Evolutionary conservation across 2,329 filamentous ascomycete species (phyloP).

Genomic region (Hansfordia pulvinata): DNA sequence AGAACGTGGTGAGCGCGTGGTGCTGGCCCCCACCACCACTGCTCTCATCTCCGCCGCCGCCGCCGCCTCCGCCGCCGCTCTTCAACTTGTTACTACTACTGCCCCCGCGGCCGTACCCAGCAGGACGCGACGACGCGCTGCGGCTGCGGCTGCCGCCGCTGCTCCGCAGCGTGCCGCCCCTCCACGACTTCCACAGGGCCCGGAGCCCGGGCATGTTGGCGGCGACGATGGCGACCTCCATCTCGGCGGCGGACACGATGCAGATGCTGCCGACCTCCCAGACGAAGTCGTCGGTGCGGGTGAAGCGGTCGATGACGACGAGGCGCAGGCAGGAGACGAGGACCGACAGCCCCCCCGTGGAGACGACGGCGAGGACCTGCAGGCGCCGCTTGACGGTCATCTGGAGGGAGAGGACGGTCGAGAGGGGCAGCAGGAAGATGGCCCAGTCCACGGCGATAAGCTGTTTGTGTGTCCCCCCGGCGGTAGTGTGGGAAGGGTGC

Average conservation of each 20-base stretch:
- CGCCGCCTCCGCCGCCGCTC: too few relatives aligned
- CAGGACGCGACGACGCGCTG: too few relatives aligned
- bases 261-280: slow-evolving; percentile 17
- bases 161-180: too few relatives aligned
- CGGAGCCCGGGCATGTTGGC: slow-evolving; percentile 18
- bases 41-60: too few relatives aligned
- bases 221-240: slow-evolving; percentile 17
- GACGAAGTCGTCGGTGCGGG: slow-evolving; percentile 11
- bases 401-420: slow-evolving; percentile 27
- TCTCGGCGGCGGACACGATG: slow-evolving; percentile 16
- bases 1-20: too few relatives aligned
- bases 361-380: slow-evolving; percentile 11
- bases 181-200: slow-evolving; percentile 9
- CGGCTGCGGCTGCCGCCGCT: too few relatives aligned
- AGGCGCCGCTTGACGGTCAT: slow-evolving; percentile 18
- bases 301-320: slow-evolving; percentile 27
- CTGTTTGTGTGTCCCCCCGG: too few relatives aligned
- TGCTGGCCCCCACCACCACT: too few relatives aligned
- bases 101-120: too few relatives aligned
- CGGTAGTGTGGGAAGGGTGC: too few relatives aligned
- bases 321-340: slow-evolving; percentile 22
- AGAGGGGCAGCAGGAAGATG: slow-evolving; percentile 18
- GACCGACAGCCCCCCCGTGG: slow-evolving; percentile 15
- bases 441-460: slow-evolving; percentile 8
- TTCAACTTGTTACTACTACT: too few relatives aligned